Evolutionary conservation across 768 basidiomycete genomes (phyloP), one percentile per base, ranked within the genome.

Genomic region (Kwoniella heveanensis): DNA sequence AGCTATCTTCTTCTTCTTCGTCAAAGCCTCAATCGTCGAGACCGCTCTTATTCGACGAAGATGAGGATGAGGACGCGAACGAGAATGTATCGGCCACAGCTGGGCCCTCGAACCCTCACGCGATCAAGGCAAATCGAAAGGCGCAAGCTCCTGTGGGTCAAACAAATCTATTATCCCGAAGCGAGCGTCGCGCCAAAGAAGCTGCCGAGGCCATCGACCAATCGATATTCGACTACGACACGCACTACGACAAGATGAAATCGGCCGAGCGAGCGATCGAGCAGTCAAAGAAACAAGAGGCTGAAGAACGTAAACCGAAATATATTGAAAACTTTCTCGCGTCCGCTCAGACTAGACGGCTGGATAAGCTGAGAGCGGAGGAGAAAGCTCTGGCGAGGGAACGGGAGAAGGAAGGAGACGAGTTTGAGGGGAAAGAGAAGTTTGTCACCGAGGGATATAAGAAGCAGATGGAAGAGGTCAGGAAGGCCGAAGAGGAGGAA

Each of bases 391-490:
- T 97, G 77, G 90, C 94, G 77, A 85, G 86, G 48, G 96, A 98
- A 79, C 86, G 96, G 22, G 91, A 94, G 81, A 82, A 85, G 21
- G 96, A 99, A 81, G 96, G 96, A 0, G 93, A 93, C 65, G 86
- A 92, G 78, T 99, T 91, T 77, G 85, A 85, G 60, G 96, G 91
- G 82, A 98, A 94, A 83, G 96, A 97, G 58, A 84, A 87, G n/a
- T 99, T 98, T 73, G 95, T 98, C 54, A 99, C 96, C 0, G 91
- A 92, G 73, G 92, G 91, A 24, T 99, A 99, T 82, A 93, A 92
- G 78, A 89, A 91, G 53, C 96, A 98, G 80, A 90, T 96, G 87
- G 93, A 87, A 52, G 90, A 94, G 80, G 87, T 97, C 6, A 84
- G 91, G 60, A 85, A 81, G 74, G 92, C 93, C 0, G 96, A 98